Evolutionary conservation across 805 yeast species (phyloP).

Genomic region (Groenewaldozyma salmanticensis): DNA sequence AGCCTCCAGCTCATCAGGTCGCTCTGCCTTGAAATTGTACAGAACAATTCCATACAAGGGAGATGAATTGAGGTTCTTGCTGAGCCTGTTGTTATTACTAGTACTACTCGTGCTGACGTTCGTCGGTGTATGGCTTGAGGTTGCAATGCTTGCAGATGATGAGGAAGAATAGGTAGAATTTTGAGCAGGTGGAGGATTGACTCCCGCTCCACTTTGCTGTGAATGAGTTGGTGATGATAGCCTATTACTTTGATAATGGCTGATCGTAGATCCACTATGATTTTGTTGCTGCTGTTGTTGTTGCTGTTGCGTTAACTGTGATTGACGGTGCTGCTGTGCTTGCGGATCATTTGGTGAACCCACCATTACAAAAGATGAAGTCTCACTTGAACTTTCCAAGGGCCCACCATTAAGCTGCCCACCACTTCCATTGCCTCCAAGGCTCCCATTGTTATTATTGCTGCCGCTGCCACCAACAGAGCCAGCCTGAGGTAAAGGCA

Average conservation of each 20-base stretch:
- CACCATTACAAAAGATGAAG: not conserved
- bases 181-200: no score
- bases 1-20: conserved; percentile 76
- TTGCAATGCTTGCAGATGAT: not conserved
- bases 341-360: not conserved
- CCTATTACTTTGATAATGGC: not conserved
- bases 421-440: not conserved
- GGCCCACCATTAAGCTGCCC: not conserved
- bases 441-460: not conserved
- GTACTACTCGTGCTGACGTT: not conserved
- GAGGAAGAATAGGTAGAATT: not conserved
- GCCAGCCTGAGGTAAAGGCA: conserved; percentile 17
- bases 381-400: not conserved
- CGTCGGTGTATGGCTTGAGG: not conserved
- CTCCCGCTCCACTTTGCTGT: not conserved
- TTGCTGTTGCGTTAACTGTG: no score
- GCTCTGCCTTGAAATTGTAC: conserved; percentile 77
- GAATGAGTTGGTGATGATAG: not conserved
- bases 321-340: no score
- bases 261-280: not conserved
- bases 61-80: conserved; percentile 5
- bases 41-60: conserved; percentile 77
- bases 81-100: not conserved
- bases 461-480: not conserved
- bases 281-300: conserved; percentile 5